Percentiles rank a stretch among this genome's conserved stretches.
Conservation (phyloP, 495 filamentous ascomycete genomes). For the Penicillium waksmanii region DNA sequence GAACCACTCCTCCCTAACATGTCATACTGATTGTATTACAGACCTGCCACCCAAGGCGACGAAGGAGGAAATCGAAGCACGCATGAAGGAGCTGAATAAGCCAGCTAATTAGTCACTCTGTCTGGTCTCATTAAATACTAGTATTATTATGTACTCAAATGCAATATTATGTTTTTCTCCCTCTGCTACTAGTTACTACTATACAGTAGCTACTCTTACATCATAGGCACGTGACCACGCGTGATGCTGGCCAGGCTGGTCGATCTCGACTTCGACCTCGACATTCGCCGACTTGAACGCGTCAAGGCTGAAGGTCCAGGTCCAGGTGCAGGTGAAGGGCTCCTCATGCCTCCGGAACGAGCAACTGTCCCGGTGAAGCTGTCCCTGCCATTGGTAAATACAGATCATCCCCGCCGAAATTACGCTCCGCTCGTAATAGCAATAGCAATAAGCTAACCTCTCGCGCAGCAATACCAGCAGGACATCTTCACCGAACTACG, state of each 20-base stretch:
- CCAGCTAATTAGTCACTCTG: conserved; percentile 23
- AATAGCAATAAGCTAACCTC: too few species aligned
- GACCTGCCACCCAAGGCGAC: conserved; percentile 60
- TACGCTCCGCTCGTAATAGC: too few species aligned
- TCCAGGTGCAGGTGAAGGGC: conserved; percentile 13
- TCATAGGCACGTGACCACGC: conserved; percentile 45
- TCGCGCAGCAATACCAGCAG: conserved; percentile 74
- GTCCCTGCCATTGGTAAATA: conserved; percentile 79
- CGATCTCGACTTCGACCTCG: too few species aligned
- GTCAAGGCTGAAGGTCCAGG: too few species aligned
- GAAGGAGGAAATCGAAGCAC: conserved; percentile 69
- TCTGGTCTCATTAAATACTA: background rate
- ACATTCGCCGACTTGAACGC: too few species aligned
- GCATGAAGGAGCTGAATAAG: conserved; percentile 68
- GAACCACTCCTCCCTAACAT: too few species aligned
- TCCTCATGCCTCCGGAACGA: conserved; percentile 60
- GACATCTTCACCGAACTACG: conserved; percentile 90
- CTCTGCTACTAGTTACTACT: too few species aligned
- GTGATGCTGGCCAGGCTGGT: background rate
- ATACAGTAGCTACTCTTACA: too few species aligned
- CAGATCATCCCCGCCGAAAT: background rate
- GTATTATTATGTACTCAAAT: too few species aligned
- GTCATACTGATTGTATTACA: conserved; percentile 15
- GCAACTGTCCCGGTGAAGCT: conserved; percentile 79
- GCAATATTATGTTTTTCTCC: too few species aligned